phyloP scores from a whole-genome alignment of 495 filamentous ascomycete species.

The Trichoderma orchidacearum region DNA sequence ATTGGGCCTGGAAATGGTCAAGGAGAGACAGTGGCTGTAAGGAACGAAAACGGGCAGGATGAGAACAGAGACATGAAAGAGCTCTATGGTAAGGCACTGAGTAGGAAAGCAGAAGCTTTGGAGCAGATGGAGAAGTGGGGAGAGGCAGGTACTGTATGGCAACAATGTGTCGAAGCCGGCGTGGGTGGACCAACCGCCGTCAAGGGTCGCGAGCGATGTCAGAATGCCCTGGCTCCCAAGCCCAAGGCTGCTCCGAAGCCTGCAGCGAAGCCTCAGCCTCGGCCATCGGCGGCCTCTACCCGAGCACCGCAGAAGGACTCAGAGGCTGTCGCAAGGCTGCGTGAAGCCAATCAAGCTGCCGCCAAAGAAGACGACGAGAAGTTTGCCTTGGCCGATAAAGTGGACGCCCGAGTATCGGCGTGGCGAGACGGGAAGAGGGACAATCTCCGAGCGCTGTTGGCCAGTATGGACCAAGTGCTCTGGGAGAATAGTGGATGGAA shows the following conservation, averaged over 20 bases:
- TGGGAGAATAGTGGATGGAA: conserved; percentile 94
- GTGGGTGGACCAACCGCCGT: conserved; percentile 72
- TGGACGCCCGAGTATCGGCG: conserved; percentile 58
- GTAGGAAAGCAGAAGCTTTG: conserved; percentile 86
- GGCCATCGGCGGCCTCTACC: conserved; percentile 35
- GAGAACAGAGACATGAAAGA: conserved; percentile 78
- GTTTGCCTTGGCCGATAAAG: conserved; percentile 70
- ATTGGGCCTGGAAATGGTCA: conserved; percentile 72
- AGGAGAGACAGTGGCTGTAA: conserved; percentile 60
- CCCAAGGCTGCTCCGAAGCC: conserved; percentile 23
- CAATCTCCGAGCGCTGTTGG: conserved; percentile 77
- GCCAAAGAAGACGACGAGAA: conserved; percentile 84
- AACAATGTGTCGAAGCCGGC: conserved; percentile 65
- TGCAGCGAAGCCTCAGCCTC: conserved; percentile 19
- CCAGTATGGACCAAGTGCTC: conserved; percentile 77
- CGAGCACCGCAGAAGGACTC: conserved; percentile 26
- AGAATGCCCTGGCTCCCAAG: conserved; percentile 61
- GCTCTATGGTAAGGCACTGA: conserved; percentile 83
- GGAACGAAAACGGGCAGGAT: conserved; percentile 33
- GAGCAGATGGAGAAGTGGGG: conserved; percentile 92
- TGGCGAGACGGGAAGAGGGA: conserved; percentile 88
- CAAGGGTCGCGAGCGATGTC: conserved; percentile 79
- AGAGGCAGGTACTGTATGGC: conserved; percentile 72
- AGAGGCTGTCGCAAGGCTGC: conserved; percentile 63
- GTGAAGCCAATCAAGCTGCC: conserved; percentile 68